A percentile compares a stretch with the other conserved stretches of the same genome.
Conservation (phyloP, 2,329 filamentous ascomycete genomes). For the Colletotrichum sp. region DNA sequence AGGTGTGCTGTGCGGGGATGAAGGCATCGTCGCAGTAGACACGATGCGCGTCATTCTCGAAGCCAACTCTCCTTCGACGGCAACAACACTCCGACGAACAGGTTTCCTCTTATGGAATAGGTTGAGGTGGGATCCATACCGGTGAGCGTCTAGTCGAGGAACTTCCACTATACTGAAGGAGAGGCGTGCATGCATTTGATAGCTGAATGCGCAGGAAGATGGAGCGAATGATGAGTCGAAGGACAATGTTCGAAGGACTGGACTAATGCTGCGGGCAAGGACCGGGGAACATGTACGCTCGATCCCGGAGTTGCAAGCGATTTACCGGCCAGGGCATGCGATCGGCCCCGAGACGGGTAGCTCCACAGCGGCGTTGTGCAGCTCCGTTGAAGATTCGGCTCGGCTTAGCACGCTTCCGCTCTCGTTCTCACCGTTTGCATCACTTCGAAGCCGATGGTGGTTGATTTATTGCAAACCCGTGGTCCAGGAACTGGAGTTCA, state of each 20-base stretch:
- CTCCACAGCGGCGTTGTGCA: background rate
- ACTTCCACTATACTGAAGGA: background rate
- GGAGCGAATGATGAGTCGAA: background rate
- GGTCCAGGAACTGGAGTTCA: background rate
- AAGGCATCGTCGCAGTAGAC: background rate
- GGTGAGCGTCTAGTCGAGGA: background rate
- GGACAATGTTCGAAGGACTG: background rate
- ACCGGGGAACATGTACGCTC: background rate
- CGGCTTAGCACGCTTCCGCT: background rate
- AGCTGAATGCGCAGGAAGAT: background rate
- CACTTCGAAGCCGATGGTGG: background rate
- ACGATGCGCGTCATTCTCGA: background rate
- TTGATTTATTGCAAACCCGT: accelerated
- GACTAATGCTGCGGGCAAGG: background rate
- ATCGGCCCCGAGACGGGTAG: background rate
- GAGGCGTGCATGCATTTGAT: background rate
- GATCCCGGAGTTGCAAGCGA: background rate
- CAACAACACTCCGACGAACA: background rate
- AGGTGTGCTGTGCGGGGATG: background rate
- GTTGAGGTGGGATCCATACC: background rate
- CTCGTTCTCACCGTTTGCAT: background rate
- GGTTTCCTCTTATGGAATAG: background rate
- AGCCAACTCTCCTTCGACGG: background rate
- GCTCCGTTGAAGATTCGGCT: background rate
- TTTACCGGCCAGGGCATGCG: background rate